Base-by-base conservation (phyloP, 2,329 filamentous ascomycete species). In the Ophiostoma novo-ulmi region DNA sequence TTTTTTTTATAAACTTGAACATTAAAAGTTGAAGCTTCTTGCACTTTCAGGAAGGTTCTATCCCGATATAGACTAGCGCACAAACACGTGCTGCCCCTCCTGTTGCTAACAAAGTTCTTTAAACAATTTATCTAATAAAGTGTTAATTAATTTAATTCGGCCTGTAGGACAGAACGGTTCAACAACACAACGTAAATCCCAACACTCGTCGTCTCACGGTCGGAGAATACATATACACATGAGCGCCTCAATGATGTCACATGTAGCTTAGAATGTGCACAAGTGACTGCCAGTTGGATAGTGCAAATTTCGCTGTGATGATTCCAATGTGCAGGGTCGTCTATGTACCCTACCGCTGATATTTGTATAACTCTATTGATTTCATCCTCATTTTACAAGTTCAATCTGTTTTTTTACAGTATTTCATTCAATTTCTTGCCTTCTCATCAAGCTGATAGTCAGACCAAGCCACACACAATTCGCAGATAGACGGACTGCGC, bases 41-140 rank as follows among this genome's bases (percentile, higher is more conserved):
- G 70, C 71, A 73, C 61, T 48, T 70, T 80, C 78, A 77, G 31
- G 78, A 80, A 79, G 73, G 71, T 79, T 79, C 78, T 72, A 74
- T 76, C 74, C 75, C 14, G 70, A 77, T 74, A 3, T 3, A 73
- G 76, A 67, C 73, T 78, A 78, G 76, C 75, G 73, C 35, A 0
- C 22, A 14, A 48, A 52, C 66, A 72, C 66, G 71, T 72, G 69
- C 68, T 44, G 58, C 8, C 44, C 61, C 38, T 41, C 41, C 52
- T 48, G 31, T 48, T 6, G 14, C 20, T 48, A 13, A 26, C 22
- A 11, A 44, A 11, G 22, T 58, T 58, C 22, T 26, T 22, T 26
- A 58, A 22, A 26, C 17, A 20, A 35, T 63, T 63, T 17, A 6
- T 3, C 1, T 14, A 10, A 35, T 63, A 63, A 63, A 35, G 17